Evolutionary conservation across 2,329 filamentous ascomycete species (phyloP).

Genomic region (Pseudopyrenochaeta lycopersici): DNA sequence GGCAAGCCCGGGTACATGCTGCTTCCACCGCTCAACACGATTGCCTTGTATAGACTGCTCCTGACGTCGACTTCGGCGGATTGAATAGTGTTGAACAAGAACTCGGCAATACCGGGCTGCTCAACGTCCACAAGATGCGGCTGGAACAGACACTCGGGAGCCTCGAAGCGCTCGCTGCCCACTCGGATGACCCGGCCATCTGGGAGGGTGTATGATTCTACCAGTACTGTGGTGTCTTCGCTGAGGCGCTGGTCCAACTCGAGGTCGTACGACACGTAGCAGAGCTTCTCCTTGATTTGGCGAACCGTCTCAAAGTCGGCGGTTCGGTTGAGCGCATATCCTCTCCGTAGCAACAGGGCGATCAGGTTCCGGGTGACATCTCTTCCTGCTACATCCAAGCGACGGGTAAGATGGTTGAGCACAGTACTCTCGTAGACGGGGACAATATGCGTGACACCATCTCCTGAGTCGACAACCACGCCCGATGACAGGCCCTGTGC

Average conservation of each 20-base stretch:
- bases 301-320: slow-evolving; percentile 98
- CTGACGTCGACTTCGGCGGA: slow-evolving; percentile 94
- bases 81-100: slow-evolving; percentile 99
- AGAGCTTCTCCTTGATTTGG: slow-evolving; percentile 99
- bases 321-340: slow-evolving; percentile 96
- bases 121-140: slow-evolving; percentile 97
- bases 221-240: slow-evolving; percentile 95
- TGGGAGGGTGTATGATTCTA: slow-evolving; percentile 96
- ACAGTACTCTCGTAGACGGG: slow-evolving; percentile 98
- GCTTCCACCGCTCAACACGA: slow-evolving; percentile 94
- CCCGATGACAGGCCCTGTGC: slow-evolving; percentile 86
- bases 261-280: slow-evolving; percentile 98
- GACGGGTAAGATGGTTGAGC: slow-evolving; percentile 92
- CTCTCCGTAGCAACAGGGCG: slow-evolving; percentile 88
- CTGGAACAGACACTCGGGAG: slow-evolving; percentile 97
- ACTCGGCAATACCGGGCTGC: slow-evolving; percentile 94
- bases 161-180: slow-evolving; percentile 96
- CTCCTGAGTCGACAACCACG: slow-evolving; percentile 98
- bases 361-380: slow-evolving; percentile 99
- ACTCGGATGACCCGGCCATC: slow-evolving; percentile 96
- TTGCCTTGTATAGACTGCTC: slow-evolving; percentile 93
- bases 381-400: slow-evolving; percentile 93
- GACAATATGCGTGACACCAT: slow-evolving; percentile 98
- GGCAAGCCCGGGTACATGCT: slow-evolving; percentile 99
- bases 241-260: slow-evolving; percentile 94